Conservation (phyloP, 169 alveolate species). For the Plasmodium blacklocki region DNA sequence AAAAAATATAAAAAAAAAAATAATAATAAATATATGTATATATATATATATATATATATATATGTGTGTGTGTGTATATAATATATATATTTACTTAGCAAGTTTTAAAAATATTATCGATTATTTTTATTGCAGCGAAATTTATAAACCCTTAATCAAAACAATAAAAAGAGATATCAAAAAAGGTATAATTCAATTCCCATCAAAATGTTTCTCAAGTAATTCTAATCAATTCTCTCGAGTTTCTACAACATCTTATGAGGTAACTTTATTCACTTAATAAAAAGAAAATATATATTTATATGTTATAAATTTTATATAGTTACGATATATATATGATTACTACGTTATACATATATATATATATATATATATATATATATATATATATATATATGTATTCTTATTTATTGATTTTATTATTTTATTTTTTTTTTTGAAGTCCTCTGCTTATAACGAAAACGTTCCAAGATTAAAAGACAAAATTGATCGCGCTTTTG, state of each 20-base stretch:
- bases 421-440: neutral
- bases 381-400: neutral
- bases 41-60: neutral
- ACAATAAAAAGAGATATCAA: constrained; percentile 38
- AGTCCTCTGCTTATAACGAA: constrained; percentile 6
- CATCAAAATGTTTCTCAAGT: constrained; percentile 50
- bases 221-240: constrained; percentile 53
- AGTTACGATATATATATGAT: neutral
- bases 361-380: neutral
- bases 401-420: neutral
- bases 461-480: constrained; percentile 54
- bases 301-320: no score
- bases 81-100: neutral
- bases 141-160: constrained; percentile 62
- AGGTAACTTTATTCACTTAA: constrained; percentile 6
- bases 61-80: neutral
- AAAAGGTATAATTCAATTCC: constrained; percentile 38
- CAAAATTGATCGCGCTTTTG: constrained; percentile 45
- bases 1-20: neutral
- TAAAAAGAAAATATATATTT: neutral
- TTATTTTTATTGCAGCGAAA: constrained; percentile 19
- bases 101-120: neutral
- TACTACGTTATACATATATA: neutral
- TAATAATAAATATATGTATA: no score
- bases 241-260: constrained; percentile 44